phyloP scores from a whole-genome alignment of 371 early-diverging fungal species.

The Mucor mucedo region DNA sequence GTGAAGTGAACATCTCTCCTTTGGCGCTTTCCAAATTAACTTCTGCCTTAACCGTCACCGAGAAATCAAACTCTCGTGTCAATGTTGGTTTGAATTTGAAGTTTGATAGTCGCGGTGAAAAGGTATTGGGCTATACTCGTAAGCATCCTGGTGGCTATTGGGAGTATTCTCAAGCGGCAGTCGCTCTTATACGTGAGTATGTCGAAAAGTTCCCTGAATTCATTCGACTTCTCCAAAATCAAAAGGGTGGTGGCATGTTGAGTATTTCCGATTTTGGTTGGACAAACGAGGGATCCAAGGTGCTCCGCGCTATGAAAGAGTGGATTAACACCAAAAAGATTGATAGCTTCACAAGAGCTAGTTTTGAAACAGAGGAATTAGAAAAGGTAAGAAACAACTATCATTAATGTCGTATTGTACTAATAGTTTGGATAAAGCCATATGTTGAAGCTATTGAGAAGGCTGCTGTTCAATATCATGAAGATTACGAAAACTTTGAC shows the following conservation, averaged over 20 bases:
- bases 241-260: constrained; percentile 41
- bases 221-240: constrained; percentile 62
- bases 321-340: constrained; percentile 74
- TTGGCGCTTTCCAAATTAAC: constrained; percentile 82
- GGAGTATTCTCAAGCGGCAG: constrained; percentile 84
- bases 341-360: constrained; percentile 68
- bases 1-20: constrained; percentile 61
- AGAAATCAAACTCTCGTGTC: constrained; percentile 60
- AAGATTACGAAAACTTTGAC: constrained; percentile 43
- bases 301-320: constrained; percentile 53
- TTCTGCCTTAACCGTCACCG: constrained; percentile 74
- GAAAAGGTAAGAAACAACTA: constrained; percentile 34
- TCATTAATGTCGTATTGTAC: not conserved
- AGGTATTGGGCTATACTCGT: constrained; percentile 86
- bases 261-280: constrained; percentile 36
- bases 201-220: constrained; percentile 75
- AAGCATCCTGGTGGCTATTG: constrained; percentile 75
- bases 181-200: constrained; percentile 75
- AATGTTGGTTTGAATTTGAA: constrained; percentile 90
- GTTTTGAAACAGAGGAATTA: constrained; percentile 70
- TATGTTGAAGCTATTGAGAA: constrained; percentile 55
- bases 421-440: constrained; percentile 29
- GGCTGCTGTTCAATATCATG: constrained; percentile 42
- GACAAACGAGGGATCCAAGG: constrained; percentile 36
- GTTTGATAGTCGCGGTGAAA: constrained; percentile 84